Percentiles rank a stretch among this genome's conserved stretches.
phyloP scores from a whole-genome alignment of 2,329 filamentous ascomycete genomes.

The Aphanoascus verrucosus region DNA sequence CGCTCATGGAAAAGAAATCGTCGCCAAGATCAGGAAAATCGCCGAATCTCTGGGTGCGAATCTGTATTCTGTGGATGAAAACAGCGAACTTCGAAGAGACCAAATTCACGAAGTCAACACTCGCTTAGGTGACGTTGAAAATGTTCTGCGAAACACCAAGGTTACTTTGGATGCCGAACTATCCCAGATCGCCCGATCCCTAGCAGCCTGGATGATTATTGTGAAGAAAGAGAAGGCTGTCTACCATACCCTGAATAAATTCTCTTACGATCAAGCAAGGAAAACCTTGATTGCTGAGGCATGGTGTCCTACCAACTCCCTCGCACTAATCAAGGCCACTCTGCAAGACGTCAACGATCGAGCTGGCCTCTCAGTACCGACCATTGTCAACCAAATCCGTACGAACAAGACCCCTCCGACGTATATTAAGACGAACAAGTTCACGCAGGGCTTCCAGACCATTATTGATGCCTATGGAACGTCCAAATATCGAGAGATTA shows the following conservation, averaged over 20 bases:
- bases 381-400: constrained; percentile 94
- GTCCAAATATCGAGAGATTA: constrained; percentile 93
- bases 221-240: constrained; percentile 98
- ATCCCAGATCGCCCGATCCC: constrained; percentile 79
- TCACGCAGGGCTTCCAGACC: constrained; percentile 95
- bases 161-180: constrained; percentile 86
- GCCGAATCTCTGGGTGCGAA: constrained; percentile 94
- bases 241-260: constrained; percentile 88
- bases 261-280: constrained; percentile 89
- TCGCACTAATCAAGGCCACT: constrained; percentile 81
- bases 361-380: constrained; percentile 90
- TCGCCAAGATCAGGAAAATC: constrained; percentile 98
- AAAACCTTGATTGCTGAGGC: constrained; percentile 96
- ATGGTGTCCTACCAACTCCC: constrained; percentile 88
- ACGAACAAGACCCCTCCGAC: constrained; percentile 97
- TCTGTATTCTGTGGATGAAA: constrained; percentile 94
- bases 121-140: constrained; percentile 78
- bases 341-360: constrained; percentile 94
- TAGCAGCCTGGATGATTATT: constrained; percentile 95
- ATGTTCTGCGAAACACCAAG: constrained; percentile 90
- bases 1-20: constrained; percentile 93
- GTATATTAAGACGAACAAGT: constrained; percentile 96
- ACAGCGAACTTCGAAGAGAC: constrained; percentile 85
- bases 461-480: constrained; percentile 99
- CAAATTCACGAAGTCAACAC: constrained; percentile 97